Conservation (phyloP, 139 green algal species). For the Micromonas commoda region DNA sequence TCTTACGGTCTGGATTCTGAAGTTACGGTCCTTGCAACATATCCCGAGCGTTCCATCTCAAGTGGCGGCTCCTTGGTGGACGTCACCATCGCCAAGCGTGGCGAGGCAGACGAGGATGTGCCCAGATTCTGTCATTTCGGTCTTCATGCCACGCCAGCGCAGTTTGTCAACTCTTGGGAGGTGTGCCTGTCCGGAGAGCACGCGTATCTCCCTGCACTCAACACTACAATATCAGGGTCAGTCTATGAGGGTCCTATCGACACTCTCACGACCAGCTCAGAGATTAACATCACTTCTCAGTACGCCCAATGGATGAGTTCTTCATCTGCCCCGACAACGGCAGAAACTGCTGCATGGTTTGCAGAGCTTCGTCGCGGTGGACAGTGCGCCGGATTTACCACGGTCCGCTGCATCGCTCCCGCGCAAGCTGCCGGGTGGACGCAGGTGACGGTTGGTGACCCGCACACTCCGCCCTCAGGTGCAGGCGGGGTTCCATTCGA, state of each 20-base stretch:
- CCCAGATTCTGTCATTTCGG: neutral
- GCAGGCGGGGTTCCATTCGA: neutral
- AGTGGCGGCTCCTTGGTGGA: neutral
- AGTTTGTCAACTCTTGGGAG: neutral
- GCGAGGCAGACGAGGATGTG: neutral
- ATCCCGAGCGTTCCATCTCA: neutral
- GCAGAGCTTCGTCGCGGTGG: neutral
- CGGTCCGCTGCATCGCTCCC: neutral
- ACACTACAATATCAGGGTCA: neutral
- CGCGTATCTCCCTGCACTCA: neutral
- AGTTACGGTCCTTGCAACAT: neutral
- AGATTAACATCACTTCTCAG: no score
- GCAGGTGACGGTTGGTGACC: neutral
- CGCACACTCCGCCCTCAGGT: neutral
- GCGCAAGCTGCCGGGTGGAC: neutral
- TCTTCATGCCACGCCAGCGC: neutral
- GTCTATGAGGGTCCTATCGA: neutral
- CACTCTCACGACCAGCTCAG: no score
- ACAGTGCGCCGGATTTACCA: neutral
- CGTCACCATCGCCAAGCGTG: neutral
- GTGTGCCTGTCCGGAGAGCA: neutral
- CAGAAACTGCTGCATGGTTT: neutral
- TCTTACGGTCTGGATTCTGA: no score
- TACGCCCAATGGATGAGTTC: no score
- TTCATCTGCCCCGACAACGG: no score